These are phyloP conservation scores for Solanum chmielewskii DNA, from an alignment of 257 asterid genomes.

Conservation along the genomic window DNA sequence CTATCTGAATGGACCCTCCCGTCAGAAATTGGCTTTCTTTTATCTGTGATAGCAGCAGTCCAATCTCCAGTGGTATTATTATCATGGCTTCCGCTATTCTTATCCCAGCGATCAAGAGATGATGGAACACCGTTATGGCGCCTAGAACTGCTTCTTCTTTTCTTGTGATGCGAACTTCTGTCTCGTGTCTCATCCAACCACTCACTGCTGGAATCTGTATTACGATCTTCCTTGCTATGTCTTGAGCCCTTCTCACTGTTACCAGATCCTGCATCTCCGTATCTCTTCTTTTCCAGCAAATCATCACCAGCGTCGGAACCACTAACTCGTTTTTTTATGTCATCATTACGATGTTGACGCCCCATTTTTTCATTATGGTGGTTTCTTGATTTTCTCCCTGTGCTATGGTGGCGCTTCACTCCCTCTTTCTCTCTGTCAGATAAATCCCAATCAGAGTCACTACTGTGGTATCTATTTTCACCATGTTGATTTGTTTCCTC, in stretches of 20 bases:
- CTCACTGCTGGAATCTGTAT: constrained; percentile 15
- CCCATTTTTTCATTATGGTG: constrained; percentile 4
- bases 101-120: constrained; percentile 23
- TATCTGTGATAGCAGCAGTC: constrained; percentile 17
- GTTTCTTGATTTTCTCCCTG: constrained; percentile 17
- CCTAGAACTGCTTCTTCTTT: not conserved
- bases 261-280: constrained; percentile 1
- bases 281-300: constrained; percentile 11
- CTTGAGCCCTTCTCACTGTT: constrained; percentile 18
- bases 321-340: not conserved
- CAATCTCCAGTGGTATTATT: constrained; percentile 11
- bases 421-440: constrained; percentile 12
- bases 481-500: constrained; percentile 10
- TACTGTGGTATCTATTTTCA: constrained; percentile 14
- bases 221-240: not conserved
- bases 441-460: constrained; percentile 28
- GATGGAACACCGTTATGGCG: constrained; percentile 10
- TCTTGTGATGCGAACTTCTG: not conserved
- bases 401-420: constrained; percentile 1
- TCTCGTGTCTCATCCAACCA: not conserved
- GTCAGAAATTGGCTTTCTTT: constrained; percentile 15
- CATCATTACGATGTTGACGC: constrained; percentile 4
- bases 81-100: constrained; percentile 6
- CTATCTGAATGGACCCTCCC: constrained; percentile 4
- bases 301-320: constrained; percentile 9